Conservation (phyloP, 2,329 filamentous ascomycete genomes). For the Graphilbum fragrans region DNA sequence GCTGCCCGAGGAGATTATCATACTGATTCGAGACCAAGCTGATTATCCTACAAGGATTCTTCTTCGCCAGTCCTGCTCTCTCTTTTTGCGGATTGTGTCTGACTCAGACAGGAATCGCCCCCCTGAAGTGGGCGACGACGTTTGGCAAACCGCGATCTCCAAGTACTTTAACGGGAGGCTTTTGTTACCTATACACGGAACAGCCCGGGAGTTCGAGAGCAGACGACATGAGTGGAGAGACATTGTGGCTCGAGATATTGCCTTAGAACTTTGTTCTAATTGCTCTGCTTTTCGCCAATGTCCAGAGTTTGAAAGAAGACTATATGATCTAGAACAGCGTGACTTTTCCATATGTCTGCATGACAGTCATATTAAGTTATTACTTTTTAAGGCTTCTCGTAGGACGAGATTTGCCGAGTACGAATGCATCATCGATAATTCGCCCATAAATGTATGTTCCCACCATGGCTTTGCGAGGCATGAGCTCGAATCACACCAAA, state of each 20-base stretch:
- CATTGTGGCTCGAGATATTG: neutral
- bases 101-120: neutral
- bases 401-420: neutral
- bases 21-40: neutral
- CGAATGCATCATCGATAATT: neutral
- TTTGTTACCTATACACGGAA: neutral
- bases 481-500: too few species aligned
- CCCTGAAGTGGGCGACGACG: neutral
- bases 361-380: too few species aligned
- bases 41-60: slow-evolving; percentile 1
- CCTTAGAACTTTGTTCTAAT: neutral
- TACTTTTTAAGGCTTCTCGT: too few species aligned
- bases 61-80: slow-evolving; percentile 2
- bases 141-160: neutral
- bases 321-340: too few species aligned
- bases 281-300: neutral
- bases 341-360: too few species aligned
- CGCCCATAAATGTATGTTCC: neutral
- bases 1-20: neutral
- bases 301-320: neutral
- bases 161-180: neutral
- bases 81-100: slow-evolving; percentile 1
- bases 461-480: neutral
- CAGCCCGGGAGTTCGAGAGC: neutral
- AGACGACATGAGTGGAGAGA: slow-evolving; percentile 1